phyloP scores from a whole-genome alignment of 2,329 filamentous ascomycete species.

The Ophiostoma tasmaniense region DNA sequence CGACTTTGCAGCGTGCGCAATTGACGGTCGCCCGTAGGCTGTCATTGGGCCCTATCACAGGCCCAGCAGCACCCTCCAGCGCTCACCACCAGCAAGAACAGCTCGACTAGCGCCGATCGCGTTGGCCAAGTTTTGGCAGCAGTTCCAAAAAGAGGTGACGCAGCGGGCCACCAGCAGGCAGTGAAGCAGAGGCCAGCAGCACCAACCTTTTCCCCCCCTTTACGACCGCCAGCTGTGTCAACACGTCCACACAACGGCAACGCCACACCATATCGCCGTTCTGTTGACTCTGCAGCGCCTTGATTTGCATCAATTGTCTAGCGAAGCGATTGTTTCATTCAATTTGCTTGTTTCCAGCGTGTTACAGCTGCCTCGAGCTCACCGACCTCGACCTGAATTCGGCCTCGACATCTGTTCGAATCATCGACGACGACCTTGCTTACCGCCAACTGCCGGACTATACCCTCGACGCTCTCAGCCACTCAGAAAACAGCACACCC shows the following conservation, averaged over 20 bases:
- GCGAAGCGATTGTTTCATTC: background rate
- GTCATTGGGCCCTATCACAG: background rate
- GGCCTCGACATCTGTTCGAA: background rate
- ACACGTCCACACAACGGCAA: background rate
- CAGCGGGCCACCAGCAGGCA: background rate
- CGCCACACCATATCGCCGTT: background rate
- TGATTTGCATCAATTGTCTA: background rate
- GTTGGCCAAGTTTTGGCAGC: background rate
- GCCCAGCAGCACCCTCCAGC: background rate
- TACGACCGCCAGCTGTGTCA: background rate
- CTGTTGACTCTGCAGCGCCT: background rate
- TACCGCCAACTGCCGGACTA: background rate
- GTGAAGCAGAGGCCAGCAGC: background rate
- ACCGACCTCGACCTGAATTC: background rate
- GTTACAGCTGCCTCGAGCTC: background rate
- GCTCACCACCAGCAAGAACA: background rate
- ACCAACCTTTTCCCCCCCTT: slow-evolving; percentile 6
- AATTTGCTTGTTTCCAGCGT: background rate
- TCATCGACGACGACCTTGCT: background rate
- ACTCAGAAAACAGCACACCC: background rate
- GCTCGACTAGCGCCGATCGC: slow-evolving; percentile 2
- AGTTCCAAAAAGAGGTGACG: background rate
- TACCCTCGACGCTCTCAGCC: slow-evolving; percentile 8
- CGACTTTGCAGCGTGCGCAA: background rate
- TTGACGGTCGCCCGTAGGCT: background rate